phyloP scores from a whole-genome alignment of 2,329 filamentous ascomycete species.

The Colletotrichum limetticola region DNA sequence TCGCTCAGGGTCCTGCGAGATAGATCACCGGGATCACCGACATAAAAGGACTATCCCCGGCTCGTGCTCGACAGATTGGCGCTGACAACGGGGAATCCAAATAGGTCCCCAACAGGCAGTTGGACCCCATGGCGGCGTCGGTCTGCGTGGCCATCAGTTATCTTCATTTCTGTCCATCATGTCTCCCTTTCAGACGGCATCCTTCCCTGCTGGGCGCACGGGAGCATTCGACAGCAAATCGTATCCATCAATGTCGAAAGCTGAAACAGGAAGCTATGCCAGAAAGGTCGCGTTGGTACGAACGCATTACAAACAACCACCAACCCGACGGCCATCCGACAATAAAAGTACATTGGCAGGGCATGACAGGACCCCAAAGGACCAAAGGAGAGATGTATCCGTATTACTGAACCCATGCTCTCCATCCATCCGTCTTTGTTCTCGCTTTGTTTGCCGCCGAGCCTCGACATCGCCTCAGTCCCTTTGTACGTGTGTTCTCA shows the following conservation, averaged over 20 bases:
- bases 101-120: constrained; percentile 1
- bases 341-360: neutral
- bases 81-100: constrained; percentile 6
- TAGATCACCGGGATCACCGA: constrained; percentile 23
- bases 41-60: neutral
- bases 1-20: constrained; percentile 3
- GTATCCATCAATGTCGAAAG: constrained; percentile 7
- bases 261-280: constrained; percentile 32
- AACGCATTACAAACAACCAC: constrained; percentile 10
- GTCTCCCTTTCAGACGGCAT: constrained; percentile 3
- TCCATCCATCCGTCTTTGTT: constrained; percentile 13
- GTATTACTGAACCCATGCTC: neutral
- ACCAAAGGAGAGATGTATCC: neutral
- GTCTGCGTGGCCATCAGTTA: neutral
- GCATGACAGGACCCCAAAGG: neutral
- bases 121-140: neutral
- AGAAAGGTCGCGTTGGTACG: constrained; percentile 11
- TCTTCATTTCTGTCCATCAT: neutral
- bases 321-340: constrained; percentile 3
- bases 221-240: neutral
- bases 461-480: constrained; percentile 15
- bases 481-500: constrained; percentile 8
- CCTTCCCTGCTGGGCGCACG: neutral
- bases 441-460: constrained; percentile 5
- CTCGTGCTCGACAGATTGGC: constrained; percentile 17